Evolutionary conservation across 1,284 basidiomycete genomes (phyloP).

Genomic region (Fistulinella cinereoalba): DNA sequence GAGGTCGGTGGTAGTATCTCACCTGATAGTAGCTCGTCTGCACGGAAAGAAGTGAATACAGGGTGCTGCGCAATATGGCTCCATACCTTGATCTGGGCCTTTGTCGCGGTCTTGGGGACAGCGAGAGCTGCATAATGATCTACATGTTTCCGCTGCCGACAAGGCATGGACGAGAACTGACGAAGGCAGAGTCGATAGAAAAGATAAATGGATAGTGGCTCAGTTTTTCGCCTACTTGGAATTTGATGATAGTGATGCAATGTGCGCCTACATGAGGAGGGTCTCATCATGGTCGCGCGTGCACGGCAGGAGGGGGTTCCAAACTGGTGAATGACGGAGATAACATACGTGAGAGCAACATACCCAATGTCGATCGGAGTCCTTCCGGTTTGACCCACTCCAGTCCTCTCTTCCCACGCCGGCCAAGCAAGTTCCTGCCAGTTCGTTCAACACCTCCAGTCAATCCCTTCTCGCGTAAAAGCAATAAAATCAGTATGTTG

Average conservation of each 20-base stretch:
- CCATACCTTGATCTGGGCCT: slow-evolving; percentile 46
- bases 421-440: neutral
- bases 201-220: neutral
- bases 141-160: slow-evolving; percentile 9
- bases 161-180: slow-evolving; percentile 23
- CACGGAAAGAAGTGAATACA: neutral
- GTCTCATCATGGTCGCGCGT: neutral
- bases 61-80: neutral
- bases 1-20: neutral
- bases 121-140: slow-evolving; percentile 45
- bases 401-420: neutral
- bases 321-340: slow-evolving; percentile 2
- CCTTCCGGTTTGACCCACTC: slow-evolving; percentile 23
- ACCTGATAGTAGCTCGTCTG: slow-evolving; percentile 51
- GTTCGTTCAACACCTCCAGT: no score
- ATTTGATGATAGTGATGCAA: neutral
- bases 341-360: slow-evolving; percentile 25
- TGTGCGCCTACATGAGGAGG: neutral
- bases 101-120: slow-evolving; percentile 42
- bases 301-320: no score
- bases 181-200: neutral
- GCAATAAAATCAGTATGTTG: slow-evolving; percentile 15
- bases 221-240: neutral
- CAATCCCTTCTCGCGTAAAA: slow-evolving; percentile 2
- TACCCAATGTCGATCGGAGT: slow-evolving; percentile 3